Base-by-base conservation (phyloP, 1,284 basidiomycete species). In the Malassezia arunalokei region DNA sequence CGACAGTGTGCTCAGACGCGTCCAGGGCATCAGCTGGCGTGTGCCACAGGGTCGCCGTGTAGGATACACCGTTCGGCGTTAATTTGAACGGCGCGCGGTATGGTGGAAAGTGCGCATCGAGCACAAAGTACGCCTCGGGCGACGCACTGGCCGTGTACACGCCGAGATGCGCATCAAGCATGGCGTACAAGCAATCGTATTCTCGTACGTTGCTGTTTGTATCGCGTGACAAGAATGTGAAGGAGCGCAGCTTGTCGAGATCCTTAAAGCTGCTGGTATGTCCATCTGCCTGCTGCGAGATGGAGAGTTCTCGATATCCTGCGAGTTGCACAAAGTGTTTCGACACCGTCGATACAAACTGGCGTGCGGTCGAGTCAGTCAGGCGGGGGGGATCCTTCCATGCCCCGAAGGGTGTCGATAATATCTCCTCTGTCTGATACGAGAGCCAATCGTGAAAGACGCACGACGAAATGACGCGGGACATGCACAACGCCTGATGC, bases 401-500 rank as follows among this genome's bases (percentile, higher is more conserved):
- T 12, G 24, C 29, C 28, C n/a, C 28, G 39, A 17, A 15, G 12
- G 28, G 20, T 20, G 37, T n/a, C n/a, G 39, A 8, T 8, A 15
- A 20, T 5, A 14, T 15, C 15, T 47, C 35, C 8, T 47, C 44
- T 12, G 28, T 6, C 39, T 40, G 35, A 27, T 41, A 28, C 3
- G n/a, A 24, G 11, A 15, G 24, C 46, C 46, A 48, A 12, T 48
- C 38, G 39, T 48, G 15, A 17, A 32, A 38, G 4, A 46, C 6
- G 35, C 49, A 51, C 6, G 43, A 29, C 8, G 15, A n/a, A 14
- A 51, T 24, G 17, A 51, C 12, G 8, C 49, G 49, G 17, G 43
- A 14, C 20, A 51, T 17, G 30, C 49, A 45, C 14, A 46, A 12
- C 6, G 17, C 8, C 6, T 28, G 42, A 35, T 50, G 32, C 15